These are phyloP conservation scores for Staphylotrichum tortipilum DNA, from an alignment of 495 filamentous ascomycete species.

Conservation along the genomic window DNA sequence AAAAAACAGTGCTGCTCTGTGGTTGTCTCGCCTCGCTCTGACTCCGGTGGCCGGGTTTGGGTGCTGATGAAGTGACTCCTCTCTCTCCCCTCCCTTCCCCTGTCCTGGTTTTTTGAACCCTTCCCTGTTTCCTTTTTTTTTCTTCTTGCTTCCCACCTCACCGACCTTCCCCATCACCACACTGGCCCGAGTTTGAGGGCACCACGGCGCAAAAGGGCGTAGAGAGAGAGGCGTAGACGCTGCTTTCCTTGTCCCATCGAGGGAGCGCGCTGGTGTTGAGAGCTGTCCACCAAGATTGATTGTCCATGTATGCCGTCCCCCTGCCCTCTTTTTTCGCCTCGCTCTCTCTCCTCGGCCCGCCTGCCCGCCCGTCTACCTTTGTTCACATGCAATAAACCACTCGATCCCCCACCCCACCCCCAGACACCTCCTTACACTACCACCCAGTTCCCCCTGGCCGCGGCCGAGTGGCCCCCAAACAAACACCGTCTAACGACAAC, in stretches of 20 bases:
- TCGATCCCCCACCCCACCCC: no score
- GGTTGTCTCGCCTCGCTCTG: slow-evolving; percentile 3
- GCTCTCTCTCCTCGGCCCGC: not conserved
- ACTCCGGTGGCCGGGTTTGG: no score
- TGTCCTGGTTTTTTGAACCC: not conserved
- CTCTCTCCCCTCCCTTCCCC: not conserved
- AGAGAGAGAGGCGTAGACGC: not conserved
- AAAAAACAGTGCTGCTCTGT: slow-evolving; percentile 9
- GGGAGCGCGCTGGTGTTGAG: slow-evolving; percentile 1
- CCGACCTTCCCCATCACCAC: not conserved
- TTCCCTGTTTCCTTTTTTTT: not conserved
- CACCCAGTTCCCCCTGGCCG: not conserved
- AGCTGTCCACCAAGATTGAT: slow-evolving; percentile 2
- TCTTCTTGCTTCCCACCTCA: not conserved
- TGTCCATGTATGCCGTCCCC: not conserved
- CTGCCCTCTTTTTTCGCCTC: not conserved
- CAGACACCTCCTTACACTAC: no score
- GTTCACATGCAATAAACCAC: no score
- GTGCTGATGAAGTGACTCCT: no score
- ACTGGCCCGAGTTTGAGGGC: not conserved
- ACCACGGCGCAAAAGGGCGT: slow-evolving; percentile 5
- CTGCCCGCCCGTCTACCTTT: no score
- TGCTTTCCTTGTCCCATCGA: not conserved
- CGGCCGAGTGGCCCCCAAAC: no score
- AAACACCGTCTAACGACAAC: not conserved